Conservation (phyloP, 345 rosid genomes). For the Populus tremula region DNA sequence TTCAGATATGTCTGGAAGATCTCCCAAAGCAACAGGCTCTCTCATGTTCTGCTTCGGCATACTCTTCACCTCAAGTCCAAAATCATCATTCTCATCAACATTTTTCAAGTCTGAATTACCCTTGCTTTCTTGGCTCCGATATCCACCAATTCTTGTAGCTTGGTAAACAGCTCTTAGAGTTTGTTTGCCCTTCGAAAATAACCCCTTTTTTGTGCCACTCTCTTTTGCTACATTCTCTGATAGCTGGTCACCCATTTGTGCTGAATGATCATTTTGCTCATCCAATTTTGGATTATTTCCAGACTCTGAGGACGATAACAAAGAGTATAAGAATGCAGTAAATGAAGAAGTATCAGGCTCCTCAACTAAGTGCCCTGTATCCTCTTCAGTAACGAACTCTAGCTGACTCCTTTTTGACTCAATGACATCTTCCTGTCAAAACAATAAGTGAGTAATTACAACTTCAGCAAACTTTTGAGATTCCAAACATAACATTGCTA, state of each 20-base stretch:
- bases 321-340: conserved; percentile 81
- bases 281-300: conserved; percentile 38
- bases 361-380: conserved; percentile 38
- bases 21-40: conserved; percentile 36
- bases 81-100: conserved; percentile 37
- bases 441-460: neutral
- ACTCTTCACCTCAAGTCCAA: conserved; percentile 57
- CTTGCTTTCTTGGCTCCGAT: conserved; percentile 45
- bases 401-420: conserved; percentile 46
- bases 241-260: conserved; percentile 38
- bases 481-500: neutral
- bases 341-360: conserved; percentile 97
- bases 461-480: neutral
- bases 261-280: conserved; percentile 41
- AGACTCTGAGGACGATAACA: conserved; percentile 58
- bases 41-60: conserved; percentile 34
- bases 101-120: conserved; percentile 37
- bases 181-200: conserved; percentile 69
- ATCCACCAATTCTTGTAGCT: conserved; percentile 50
- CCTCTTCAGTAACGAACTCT: conserved; percentile 48
- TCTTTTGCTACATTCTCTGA: conserved; percentile 48
- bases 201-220: conserved; percentile 52
- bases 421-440: conserved; percentile 48
- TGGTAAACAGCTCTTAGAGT: conserved; percentile 58
- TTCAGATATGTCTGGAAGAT: conserved; percentile 62